Base-by-base conservation (phyloP, 140 eudicot genomes). In the Flaveria floridana region DNA sequence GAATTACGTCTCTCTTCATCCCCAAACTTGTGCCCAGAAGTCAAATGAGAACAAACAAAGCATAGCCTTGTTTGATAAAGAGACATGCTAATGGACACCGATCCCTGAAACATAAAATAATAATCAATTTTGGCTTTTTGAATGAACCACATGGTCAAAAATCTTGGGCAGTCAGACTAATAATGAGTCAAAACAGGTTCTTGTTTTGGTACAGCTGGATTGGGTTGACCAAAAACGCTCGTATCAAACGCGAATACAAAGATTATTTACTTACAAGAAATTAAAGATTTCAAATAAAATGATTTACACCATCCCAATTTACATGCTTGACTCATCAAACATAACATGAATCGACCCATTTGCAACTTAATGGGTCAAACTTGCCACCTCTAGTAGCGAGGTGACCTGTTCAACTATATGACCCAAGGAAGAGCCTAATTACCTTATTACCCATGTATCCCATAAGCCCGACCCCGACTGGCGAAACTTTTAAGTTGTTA, bases 371-470 rank as follows among this genome's bases (percentile, higher is more conserved):
- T 11, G 41, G 70, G 77, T 56, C 52, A 13, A 20, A 72, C 30
- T 57, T 71, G 65, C 20, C 14, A 39, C 53, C 76, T 11, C 34
- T 34, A 34, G 50, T 71, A 57, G 18, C n/a, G 9, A 53, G 30
- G 12, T 59, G 52, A 57, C 21, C 28, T 2, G 16, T 37, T 34
- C 20, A 37, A 72, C 76, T 52, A 71, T 52, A 55, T 55, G 42
- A 52, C 37, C 4, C 2, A 2, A 30, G 23, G 37, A 20, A 30
- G 13, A 57, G 71, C 51, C 5, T 57, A 74, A 58, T 74, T 88
- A 93, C 98, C 98, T 94, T 94, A 78, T 94, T 94, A 14, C 99
- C 99, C 97, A 94, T 88, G 87, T 94, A 94, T 41, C 99, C 99
- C 99, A 94, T 94, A 51, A 94, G 95, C 65, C 99, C 99, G 20